Evolutionary conservation across 176 grass and related monocot species (phyloP).

Genomic region (Carex littledalei): DNA sequence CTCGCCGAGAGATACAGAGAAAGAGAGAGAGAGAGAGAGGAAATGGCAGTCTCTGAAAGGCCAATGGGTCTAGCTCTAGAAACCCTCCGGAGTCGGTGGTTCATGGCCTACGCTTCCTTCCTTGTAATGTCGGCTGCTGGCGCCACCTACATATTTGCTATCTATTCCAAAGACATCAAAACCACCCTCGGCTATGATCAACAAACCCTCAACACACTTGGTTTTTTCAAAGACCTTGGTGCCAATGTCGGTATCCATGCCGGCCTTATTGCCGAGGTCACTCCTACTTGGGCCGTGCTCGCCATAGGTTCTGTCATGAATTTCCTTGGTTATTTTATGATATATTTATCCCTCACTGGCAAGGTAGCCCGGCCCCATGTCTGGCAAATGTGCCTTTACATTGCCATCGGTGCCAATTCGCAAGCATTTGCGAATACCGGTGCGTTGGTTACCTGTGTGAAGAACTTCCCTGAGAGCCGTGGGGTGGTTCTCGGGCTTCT

Average conservation of each 20-base stretch:
- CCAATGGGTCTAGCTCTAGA: slow-evolving; percentile 27
- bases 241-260: slow-evolving; percentile 62
- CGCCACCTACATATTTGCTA: slow-evolving; percentile 71
- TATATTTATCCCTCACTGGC: slow-evolving; percentile 55
- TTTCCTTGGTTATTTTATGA: slow-evolving; percentile 67
- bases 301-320: slow-evolving; percentile 56
- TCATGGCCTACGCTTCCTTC: slow-evolving; percentile 70
- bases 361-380: slow-evolving; percentile 30
- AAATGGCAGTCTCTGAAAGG: neutral
- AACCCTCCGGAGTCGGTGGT: slow-evolving; percentile 53
- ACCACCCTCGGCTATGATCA: slow-evolving; percentile 64
- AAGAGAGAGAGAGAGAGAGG: neutral
- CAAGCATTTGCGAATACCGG: slow-evolving; percentile 80
- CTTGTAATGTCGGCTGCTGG: slow-evolving; percentile 58
- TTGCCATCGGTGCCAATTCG: slow-evolving; percentile 60
- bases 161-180: slow-evolving; percentile 73
- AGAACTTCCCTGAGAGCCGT: slow-evolving; percentile 68
- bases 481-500: slow-evolving; percentile 61
- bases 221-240: slow-evolving; percentile 84
- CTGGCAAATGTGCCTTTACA: slow-evolving; percentile 80
- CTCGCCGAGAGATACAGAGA: neutral
- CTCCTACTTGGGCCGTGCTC: slow-evolving; percentile 54
- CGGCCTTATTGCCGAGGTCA: slow-evolving; percentile 53
- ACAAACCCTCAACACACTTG: slow-evolving; percentile 68
- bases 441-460: slow-evolving; percentile 50